Evolutionary conservation across 2,329 filamentous ascomycete species (phyloP), one percentile per base, ranked within the genome.

Genomic region (Stemphylium beticola): DNA sequence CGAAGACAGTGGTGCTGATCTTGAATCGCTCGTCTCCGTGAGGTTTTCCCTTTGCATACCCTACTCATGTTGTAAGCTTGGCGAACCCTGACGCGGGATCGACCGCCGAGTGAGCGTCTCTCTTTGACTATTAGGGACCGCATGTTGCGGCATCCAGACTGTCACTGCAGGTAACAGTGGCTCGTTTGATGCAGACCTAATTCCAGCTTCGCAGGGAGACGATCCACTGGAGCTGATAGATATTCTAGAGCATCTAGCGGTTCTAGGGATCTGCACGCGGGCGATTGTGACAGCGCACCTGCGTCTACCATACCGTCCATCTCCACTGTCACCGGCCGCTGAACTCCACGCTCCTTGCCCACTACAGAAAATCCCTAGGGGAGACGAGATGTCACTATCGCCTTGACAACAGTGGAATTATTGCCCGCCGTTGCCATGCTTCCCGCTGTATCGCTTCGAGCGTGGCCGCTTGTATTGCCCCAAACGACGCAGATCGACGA

Each of bases 261-360:
- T 24, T 41, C 24, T 40, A 12, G 26, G n/a, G 45, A 49, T 32
- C 38, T 36, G 45, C 51, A 18, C 26, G 26, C 24, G 22, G 45
- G 38, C 45, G 26, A 49, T 36, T 33, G 12, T 53, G 50, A 53
- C 51, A 49, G 39, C 51, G 12, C 45, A 26, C 51, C 38, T 53
- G 45, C 45, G 22, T 43, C 45, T 43, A 22, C 41, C 39, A 29
- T 43, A 22, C 41, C 39, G 33, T 53, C 26, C 26, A 38, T 43
- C 45, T 24, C 51, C 45, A 49, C 45, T n/a, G 32, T 49, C 45
- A 49, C 39, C 45, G 45, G 20, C 26, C 38, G 51, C 39, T 37
- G 38, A 49, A 26, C 15, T 33, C 12, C 33, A 36, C 32, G 37
- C 32, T 37, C 26, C 12, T 17, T 6, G 31, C 32, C 26, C 15